Conservation (phyloP, 2,329 filamentous ascomycete species). For the Lecanoromycetidae sp. region DNA sequence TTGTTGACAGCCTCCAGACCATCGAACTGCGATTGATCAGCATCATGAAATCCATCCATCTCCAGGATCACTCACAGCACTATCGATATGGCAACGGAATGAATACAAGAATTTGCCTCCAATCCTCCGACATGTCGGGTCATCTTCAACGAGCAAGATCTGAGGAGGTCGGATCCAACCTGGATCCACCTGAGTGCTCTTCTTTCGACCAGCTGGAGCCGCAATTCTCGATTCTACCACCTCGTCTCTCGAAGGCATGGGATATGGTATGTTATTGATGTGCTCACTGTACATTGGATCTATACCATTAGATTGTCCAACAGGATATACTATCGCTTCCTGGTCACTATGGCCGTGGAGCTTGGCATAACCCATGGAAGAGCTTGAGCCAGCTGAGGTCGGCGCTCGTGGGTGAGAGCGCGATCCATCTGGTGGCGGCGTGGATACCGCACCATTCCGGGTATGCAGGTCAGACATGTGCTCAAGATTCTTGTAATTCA, state of each 20-base stretch:
- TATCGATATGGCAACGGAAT: constrained; percentile 52
- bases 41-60: background rate
- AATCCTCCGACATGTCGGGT: constrained; percentile 54
- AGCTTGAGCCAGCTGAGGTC: constrained; percentile 36
- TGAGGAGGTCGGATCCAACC: constrained; percentile 58
- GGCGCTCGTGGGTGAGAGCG: constrained; percentile 33
- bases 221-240: constrained; percentile 35
- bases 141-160: constrained; percentile 81
- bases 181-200: constrained; percentile 48
- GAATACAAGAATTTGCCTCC: constrained; percentile 55
- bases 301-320: constrained; percentile 81
- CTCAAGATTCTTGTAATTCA: constrained; percentile 53
- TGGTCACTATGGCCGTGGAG: constrained; percentile 41
- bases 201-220: constrained; percentile 44
- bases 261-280: constrained; percentile 86
- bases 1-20: constrained; percentile 86
- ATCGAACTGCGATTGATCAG: constrained; percentile 50
- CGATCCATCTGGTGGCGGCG: constrained; percentile 42
- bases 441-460: constrained; percentile 43
- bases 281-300: constrained; percentile 92
- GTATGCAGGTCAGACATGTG: constrained; percentile 49
- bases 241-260: constrained; percentile 56
- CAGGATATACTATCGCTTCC: constrained; percentile 73
- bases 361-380: constrained; percentile 39
- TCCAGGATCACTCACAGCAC: constrained; percentile 40